phyloP scores from a whole-genome alignment of 352 stramenopile species.

The Phytophthora brassicae region DNA sequence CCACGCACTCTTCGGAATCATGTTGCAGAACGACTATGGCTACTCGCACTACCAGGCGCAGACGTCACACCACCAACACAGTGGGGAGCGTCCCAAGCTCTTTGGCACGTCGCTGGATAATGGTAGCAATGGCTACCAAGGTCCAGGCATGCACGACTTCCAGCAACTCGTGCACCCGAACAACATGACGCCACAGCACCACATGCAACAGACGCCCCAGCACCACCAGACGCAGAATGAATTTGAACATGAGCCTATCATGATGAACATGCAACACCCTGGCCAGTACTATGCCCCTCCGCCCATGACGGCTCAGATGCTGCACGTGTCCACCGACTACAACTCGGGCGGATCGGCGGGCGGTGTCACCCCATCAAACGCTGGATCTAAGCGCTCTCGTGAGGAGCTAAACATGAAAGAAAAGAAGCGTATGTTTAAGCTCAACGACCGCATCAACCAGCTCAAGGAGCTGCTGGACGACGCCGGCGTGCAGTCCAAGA shows the following conservation, averaged over 20 bases:
- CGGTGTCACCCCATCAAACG: constrained; percentile 35
- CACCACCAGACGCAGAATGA: constrained; percentile 44
- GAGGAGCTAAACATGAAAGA: constrained; percentile 86
- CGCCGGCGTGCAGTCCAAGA: constrained; percentile 65
- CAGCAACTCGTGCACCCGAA: constrained; percentile 42
- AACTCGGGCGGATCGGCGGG: constrained; percentile 37
- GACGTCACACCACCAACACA: constrained; percentile 46
- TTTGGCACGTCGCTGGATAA: constrained; percentile 40
- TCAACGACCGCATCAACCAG: constrained; percentile 83
- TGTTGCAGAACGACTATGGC: constrained; percentile 65
- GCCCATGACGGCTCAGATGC: constrained; percentile 59
- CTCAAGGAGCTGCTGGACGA: constrained; percentile 63
- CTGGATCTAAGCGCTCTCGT: constrained; percentile 57
- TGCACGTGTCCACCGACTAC: constrained; percentile 73
- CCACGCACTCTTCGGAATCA: constrained; percentile 25
- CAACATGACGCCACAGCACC: constrained; percentile 45
- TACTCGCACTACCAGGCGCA: constrained; percentile 55
- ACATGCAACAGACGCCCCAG: constrained; percentile 45
- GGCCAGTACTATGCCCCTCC: constrained; percentile 61
- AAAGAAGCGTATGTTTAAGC: constrained; percentile 89
- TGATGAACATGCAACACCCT: constrained; percentile 63
- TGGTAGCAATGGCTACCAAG: constrained; percentile 24
- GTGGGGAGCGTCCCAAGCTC: constrained; percentile 61
- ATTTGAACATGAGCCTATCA: constrained; percentile 72
- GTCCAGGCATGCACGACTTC: constrained; percentile 43